A percentile compares a stretch with the other conserved stretches of the same genome.
Conservation (phyloP, 2,329 filamentous ascomycete genomes). For the Fusarium cicatricum region DNA sequence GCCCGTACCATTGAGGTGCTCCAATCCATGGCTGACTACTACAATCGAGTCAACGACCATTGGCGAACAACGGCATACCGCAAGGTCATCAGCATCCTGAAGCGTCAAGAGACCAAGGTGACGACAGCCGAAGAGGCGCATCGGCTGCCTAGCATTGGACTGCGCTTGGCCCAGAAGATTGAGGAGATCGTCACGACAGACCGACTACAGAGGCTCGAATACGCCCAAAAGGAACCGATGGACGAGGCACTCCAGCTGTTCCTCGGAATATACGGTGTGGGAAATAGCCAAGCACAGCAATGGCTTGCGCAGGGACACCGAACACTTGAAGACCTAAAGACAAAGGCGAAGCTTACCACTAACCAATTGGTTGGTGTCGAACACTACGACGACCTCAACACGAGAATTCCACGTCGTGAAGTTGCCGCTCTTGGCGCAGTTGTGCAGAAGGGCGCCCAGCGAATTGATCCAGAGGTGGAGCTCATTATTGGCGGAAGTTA, state of each 20-base stretch:
- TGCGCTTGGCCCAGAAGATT: slow-evolving; percentile 81
- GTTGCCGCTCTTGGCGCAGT: slow-evolving; percentile 73
- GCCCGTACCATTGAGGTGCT: slow-evolving; percentile 77
- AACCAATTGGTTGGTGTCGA: slow-evolving; percentile 81
- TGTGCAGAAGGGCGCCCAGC: slow-evolving; percentile 66
- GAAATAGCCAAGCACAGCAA: slow-evolving; percentile 71
- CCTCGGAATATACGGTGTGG: slow-evolving; percentile 81
- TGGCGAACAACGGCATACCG: slow-evolving; percentile 82
- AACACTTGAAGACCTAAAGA: slow-evolving; percentile 74
- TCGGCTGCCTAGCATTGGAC: slow-evolving; percentile 73
- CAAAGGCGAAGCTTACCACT: slow-evolving; percentile 68
- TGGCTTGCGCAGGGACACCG: slow-evolving; percentile 81
- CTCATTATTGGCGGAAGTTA: slow-evolving; percentile 86
- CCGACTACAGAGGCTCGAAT: slow-evolving; percentile 74
- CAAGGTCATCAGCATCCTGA: slow-evolving; percentile 77
- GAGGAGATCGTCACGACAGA: slow-evolving; percentile 86
- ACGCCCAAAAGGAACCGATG: slow-evolving; percentile 71
- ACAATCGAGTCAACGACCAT: slow-evolving; percentile 75
- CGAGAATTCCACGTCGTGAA: slow-evolving; percentile 79
- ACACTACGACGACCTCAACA: slow-evolving; percentile 80
- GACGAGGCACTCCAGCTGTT: slow-evolving; percentile 74
- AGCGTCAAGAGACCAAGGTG: slow-evolving; percentile 70
- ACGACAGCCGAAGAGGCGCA: slow-evolving; percentile 74
- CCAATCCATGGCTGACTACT: slow-evolving; percentile 81
- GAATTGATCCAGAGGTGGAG: slow-evolving; percentile 70